Conservation (phyloP, 306 rosid genomes). For the Lathyrus oleraceus region DNA sequence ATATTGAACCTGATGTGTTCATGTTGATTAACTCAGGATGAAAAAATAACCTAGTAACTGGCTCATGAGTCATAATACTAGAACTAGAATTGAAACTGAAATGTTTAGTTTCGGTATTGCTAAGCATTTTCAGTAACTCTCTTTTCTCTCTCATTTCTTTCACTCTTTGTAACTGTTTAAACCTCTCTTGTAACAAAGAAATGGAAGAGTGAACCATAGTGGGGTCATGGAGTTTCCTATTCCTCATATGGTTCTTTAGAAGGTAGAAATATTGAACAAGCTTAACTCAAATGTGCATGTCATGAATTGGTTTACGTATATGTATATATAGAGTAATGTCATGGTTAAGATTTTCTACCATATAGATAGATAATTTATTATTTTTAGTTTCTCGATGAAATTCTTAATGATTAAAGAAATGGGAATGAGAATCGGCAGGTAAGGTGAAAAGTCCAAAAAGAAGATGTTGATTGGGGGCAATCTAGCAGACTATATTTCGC, state of each 20-base stretch:
- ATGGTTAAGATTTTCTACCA: background rate
- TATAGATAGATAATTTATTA: background rate
- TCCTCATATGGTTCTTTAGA: constrained; percentile 34
- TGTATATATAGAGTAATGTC: background rate
- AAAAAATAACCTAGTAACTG: constrained; percentile 39
- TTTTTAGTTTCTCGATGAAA: constrained; percentile 29
- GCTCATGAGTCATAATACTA: background rate
- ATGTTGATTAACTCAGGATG: constrained; percentile 39
- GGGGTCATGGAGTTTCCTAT: constrained; percentile 45
- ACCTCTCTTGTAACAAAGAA: constrained; percentile 78
- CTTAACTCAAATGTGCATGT: background rate
- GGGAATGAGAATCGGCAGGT: constrained; percentile 69
- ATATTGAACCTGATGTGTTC: constrained; percentile 25
- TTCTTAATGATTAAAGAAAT: constrained; percentile 39
- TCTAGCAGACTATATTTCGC: constrained; percentile 39
- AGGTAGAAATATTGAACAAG: background rate
- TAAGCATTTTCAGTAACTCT: constrained; percentile 46
- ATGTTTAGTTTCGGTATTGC: constrained; percentile 28
- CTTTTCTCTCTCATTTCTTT: constrained; percentile 79
- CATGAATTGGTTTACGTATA: background rate
- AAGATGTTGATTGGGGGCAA: constrained; percentile 64
- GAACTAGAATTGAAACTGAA: constrained; percentile 6
- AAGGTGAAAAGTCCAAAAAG: constrained; percentile 65
- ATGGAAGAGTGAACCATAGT: constrained; percentile 57
- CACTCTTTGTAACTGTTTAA: constrained; percentile 68